Percentiles rank a stretch among this genome's conserved stretches.
Evolutionary conservation across 768 basidiomycete genomes (phyloP).

Genomic region (Sporobolomyces phaffii): DNA sequence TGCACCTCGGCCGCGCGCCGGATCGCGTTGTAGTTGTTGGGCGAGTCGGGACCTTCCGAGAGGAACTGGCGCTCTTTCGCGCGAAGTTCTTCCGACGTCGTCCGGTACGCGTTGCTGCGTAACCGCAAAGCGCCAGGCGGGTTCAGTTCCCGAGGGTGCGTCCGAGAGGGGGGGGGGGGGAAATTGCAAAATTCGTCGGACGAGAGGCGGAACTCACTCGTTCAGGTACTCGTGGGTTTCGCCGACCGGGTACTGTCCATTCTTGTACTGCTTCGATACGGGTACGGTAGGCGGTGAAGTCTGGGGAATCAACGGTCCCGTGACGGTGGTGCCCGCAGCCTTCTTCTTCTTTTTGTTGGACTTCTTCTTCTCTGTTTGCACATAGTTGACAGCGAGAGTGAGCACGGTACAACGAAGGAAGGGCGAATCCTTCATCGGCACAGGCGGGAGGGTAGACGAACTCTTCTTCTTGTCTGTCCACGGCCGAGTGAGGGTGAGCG

Average conservation of each 20-base stretch:
- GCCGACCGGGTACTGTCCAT: constrained; percentile 82
- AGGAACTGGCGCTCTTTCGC: constrained; percentile 65
- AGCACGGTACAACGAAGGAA: neutral
- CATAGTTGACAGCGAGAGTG: neutral
- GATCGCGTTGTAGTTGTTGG: constrained; percentile 66
- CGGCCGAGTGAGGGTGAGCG: neutral
- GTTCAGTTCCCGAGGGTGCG: neutral
- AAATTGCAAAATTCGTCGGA: neutral
- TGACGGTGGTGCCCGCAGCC: constrained; percentile 35
- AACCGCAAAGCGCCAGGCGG: neutral
- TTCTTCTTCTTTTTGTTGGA: constrained; percentile 83
- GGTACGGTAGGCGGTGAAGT: constrained; percentile 87
- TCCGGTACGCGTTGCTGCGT: constrained; percentile 76
- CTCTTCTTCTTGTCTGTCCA: constrained; percentile 41
- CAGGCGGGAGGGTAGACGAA: neutral
- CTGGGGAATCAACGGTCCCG: constrained; percentile 51
- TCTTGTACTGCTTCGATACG: constrained; percentile 77
- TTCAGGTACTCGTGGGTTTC: constrained; percentile 85
- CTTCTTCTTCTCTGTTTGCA: constrained; percentile 57
- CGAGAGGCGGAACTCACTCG: constrained; percentile 58
- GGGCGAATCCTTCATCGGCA: too few species aligned
- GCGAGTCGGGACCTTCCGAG: constrained; percentile 65
- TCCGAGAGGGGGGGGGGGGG: too few species aligned
- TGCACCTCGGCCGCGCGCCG: constrained; percentile 93
- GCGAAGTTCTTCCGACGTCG: constrained; percentile 82